A percentile compares a stretch with the other conserved stretches of the same genome.
Evolutionary conservation across 2,329 filamentous ascomycete species (phyloP).

Genomic region (Herpotrichia juniperi): DNA sequence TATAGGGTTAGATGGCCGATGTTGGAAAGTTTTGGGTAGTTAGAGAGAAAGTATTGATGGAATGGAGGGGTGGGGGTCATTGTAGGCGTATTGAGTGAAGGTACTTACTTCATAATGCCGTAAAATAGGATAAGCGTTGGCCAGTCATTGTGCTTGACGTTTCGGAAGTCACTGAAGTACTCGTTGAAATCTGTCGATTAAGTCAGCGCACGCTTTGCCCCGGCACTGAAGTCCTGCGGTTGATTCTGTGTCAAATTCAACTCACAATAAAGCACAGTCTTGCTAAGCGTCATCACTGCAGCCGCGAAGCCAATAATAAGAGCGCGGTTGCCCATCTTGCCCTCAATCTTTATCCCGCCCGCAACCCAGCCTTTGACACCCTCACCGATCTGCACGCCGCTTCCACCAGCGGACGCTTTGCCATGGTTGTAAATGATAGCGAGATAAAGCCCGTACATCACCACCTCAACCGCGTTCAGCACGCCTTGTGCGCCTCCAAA

Average conservation of each 20-base stretch:
- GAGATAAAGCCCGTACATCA: conserved; percentile 68
- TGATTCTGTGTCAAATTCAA: conserved; percentile 12
- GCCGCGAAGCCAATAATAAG: conserved; percentile 65
- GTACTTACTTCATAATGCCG: conserved; percentile 70
- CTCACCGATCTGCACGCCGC: conserved; percentile 46
- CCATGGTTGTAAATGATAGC: conserved; percentile 57
- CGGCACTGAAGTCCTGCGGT: neutral
- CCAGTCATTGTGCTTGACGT: conserved; percentile 67
- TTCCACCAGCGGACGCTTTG: conserved; percentile 35
- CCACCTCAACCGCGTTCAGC: conserved; percentile 72
- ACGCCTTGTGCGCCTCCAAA: conserved; percentile 78
- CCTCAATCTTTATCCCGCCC: conserved; percentile 58
- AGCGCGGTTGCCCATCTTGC: conserved; percentile 60
- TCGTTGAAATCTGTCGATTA: conserved; percentile 63
- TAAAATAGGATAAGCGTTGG: conserved; percentile 63
- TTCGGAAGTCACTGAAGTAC: conserved; percentile 63
- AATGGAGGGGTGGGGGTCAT: neutral
- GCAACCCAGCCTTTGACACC: conserved; percentile 52
- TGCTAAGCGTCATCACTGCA: conserved; percentile 69
- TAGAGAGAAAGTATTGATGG: neutral
- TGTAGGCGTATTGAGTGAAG: neutral
- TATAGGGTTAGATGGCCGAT: conserved; percentile 19
- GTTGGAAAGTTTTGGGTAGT: neutral
- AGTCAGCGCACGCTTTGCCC: conserved; percentile 11
- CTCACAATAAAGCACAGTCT: conserved; percentile 71